Evolutionary conservation across 176 grass and related monocot genomes (phyloP), one percentile per base, ranked within the genome.

Genomic region (Ampelocalamus luodianensis): DNA sequence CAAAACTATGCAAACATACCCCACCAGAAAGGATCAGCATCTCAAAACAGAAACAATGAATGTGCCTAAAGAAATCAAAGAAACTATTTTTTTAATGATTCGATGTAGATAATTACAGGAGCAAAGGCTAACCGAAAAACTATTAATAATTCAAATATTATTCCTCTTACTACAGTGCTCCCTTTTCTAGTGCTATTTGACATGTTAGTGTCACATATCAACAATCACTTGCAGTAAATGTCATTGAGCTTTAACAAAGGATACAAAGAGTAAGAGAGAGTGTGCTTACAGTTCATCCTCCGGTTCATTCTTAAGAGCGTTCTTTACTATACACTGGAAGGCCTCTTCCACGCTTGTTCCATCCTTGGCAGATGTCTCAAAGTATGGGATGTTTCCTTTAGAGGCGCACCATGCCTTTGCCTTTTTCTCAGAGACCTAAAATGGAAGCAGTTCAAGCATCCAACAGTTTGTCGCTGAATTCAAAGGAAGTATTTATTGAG

Each of bases 331-430:
- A 65, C 91, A 95, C 53, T 98, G 89, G 85, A 98, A 98, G 87
- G 96, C 96, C 16, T 92, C 93, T 78, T 99, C 96, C 8, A 99
- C 96, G 42, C 96, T 99, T 5, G 78, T 90, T 54, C 96, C 96
- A 67, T 99, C 96, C 87, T 94, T 99, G 10, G 96, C 96, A 81
- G 93, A 99, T 50, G 96, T 99, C 79, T 96, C 96, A 50, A 99
- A 96, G 86, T 96, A 99, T 6, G 96, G 93, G 49, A 99, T 95
- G 73, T 94, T 94, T 29, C 96, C 93, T 83, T 99, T 99, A 1
- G 96, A 96, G 75, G 96, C 84, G 22, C 93, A 99, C 93, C 93
- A 99, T 81, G 93, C 86, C 84, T 87, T 96, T 64, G 90, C 93
- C 86, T 98, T 98, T 79, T 98, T 98, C 83, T 96, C 96, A 9